Evolutionary conservation across 2,329 filamentous ascomycete genomes (phyloP), one percentile per base, ranked within the genome.

Genomic region (Fusarium metavorans): DNA sequence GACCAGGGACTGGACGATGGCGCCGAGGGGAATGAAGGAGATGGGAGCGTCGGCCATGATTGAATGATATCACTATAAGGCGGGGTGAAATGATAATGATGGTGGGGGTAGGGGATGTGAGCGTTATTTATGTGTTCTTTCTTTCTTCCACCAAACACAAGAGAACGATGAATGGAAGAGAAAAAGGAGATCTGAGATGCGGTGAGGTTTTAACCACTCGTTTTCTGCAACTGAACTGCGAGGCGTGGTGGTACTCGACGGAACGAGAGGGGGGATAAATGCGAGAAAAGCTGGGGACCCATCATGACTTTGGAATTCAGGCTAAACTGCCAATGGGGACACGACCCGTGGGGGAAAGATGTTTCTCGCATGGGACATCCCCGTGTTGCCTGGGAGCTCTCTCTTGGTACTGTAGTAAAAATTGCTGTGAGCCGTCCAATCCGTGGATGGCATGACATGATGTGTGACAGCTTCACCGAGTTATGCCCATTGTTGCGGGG

Each of bases 1-100:
- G 57, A 88, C 89, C 86, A 98, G 92, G 80, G 93, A 90, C 82
- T 98, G 92, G 81, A 97, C 92, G 81, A 94, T 94, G 78, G 93
- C 94, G 72, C 94, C 94, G 60, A 94, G 87, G 27, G 93, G 92
- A 71, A 96, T 86, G 84, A 96, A 94, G 50, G 88, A 86, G 79
- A 92, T 89, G 50, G 88, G 81, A 41, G 87, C 84, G 80, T 88
- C 81, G 45, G 85, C 75, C 85, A 87, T 88, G 68, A 45, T 75
- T 70, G 57, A 41, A 39, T 25, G 54, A 57, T 70, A 50, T 72
- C 65, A 75, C 62, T 64, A 39, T 56, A 59, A 50, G 66, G 39
- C 59, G 57, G 37, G 62, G 58, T 48, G 39, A 48, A 54, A 54
- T 37, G 60, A 14, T 25, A 32, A 39, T 25, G 37, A 34, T 58